Base-by-base conservation (phyloP, 352 stramenopile genomes). In the Thalassiosira hispida region DNA sequence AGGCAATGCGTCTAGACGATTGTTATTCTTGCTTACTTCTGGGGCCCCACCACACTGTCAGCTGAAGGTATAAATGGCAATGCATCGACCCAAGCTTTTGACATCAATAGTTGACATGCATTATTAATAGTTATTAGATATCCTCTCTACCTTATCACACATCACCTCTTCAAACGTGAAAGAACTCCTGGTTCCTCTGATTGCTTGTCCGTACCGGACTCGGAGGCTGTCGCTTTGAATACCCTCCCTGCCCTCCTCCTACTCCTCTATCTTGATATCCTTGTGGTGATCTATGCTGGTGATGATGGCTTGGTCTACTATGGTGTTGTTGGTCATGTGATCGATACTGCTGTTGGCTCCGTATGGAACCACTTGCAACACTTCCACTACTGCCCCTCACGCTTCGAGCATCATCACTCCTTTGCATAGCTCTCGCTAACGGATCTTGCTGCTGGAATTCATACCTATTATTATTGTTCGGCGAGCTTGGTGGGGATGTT, bases 391-490 rank as follows among this genome's bases (percentile, higher is more conserved):
- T 27, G 47, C 42, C n/a, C 2, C 20, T 8, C 1, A n/a, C 9
- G 16, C 47, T 56, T 18, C 47, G 16, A 14, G 47, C 47, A 16
- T 25, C 47, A n/a, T 56, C 47, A 14, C 47, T 56, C n/a, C 47
- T 56, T 56, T 14, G 47, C 47, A 56, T 56, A 2, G 47, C 47
- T 31, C 47, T 56, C n/a, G 20, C n/a, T n/a, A 56, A 4, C 4
- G 47, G 47, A 56, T 56, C 47, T 31, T 56, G 31, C 3, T 8
- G 5, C n/a, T 49, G 40, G 1, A 20, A 4, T 16, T 18, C 40
- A 49, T 49, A 49, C 40, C 35, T 42, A 12, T 16, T 3, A 3
- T 16, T 49, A 49, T 49, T 49, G 40, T 49, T 18, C 4, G 40
- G 40, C 40, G 40, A 49, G 40, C 16, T 49, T 49, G 40, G 40